These are phyloP conservation scores for Xylaria grammica DNA, from an alignment of 495 filamentous ascomycete genomes.

Conservation along the genomic window DNA sequence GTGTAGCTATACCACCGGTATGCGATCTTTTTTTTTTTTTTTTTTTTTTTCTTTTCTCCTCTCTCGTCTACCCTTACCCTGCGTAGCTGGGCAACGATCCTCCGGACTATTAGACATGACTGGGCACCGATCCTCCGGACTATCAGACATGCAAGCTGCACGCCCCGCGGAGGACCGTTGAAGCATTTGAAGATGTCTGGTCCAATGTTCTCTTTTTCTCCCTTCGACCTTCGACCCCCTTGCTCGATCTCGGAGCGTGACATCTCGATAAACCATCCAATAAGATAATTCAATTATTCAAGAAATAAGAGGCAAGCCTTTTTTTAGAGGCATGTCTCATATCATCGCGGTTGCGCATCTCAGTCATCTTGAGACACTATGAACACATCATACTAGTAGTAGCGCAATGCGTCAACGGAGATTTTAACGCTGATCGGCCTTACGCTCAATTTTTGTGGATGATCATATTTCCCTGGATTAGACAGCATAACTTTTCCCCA, in stretches of 20 bases:
- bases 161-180: slow-evolving; percentile 35
- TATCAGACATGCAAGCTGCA: slow-evolving; percentile 37
- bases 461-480: slow-evolving; percentile 13
- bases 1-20: background rate
- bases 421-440: slow-evolving; percentile 21
- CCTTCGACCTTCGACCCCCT: slow-evolving; percentile 3
- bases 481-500: background rate
- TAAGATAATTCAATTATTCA: slow-evolving; percentile 21
- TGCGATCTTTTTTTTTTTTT: background rate
- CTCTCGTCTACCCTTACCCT: slow-evolving; percentile 29
- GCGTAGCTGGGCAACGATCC: slow-evolving; percentile 12
- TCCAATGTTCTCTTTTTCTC: background rate
- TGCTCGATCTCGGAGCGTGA: slow-evolving; percentile 7
- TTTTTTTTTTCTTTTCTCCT: background rate
- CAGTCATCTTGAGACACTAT: slow-evolving; percentile 34
- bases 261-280: slow-evolving; percentile 40
- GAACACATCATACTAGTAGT: slow-evolving; percentile 7
- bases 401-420: slow-evolving; percentile 12
- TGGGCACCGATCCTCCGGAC: slow-evolving; percentile 21
- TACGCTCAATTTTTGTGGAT: background rate
- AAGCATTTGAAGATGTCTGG: slow-evolving; percentile 19
- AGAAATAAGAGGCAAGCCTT: slow-evolving; percentile 13
- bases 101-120: slow-evolving; percentile 22
- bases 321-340: slow-evolving; percentile 36
- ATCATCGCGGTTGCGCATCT: slow-evolving; percentile 38